Base-by-base conservation (phyloP, 1,139 yeast genomes). In the Starmera stellimalicola region DNA sequence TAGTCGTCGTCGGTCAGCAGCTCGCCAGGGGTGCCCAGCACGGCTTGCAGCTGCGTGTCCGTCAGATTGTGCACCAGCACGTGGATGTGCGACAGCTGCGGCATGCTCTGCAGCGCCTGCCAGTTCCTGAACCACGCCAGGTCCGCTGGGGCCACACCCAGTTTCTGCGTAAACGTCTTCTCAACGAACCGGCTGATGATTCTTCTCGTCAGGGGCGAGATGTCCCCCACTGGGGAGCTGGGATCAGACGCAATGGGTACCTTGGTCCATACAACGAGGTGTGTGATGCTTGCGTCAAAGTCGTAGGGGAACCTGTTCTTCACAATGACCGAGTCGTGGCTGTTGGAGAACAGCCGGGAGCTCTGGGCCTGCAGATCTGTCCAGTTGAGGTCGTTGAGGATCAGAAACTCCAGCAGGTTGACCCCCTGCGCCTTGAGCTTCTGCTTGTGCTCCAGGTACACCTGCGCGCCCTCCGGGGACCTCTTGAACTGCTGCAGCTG, bases 101-200 rank as follows among this genome's bases (percentile, higher is more conserved):
- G 63, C 7, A 76, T 76, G 45, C 80, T 72, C 48, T 76, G 83
- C 29, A 76, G 54, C 7, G 68, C 61, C 6, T 72, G 67, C 73
- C 78, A 76, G 47, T 76, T 76, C 43, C 75, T 66, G 53, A 76
- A 76, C 83, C 83, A 76, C 4, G 64, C 47, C 10, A 76, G 47
- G 34, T 68, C 53, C 6, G 61, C 60, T 36, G 55, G 40, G 1
- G 50, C 43, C 15, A 72, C 45, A 0, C 63, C 64, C 26, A 66
- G 49, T 4, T 12, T 7, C 6, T 40, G 55, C 24, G 65, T 59
- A 47, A 75, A 73, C 0, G 74, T 70, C 41, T 61, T 58, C 4
- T 38, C 20, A 5, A 51, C 38, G 23, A 44, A 51, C 9, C 14
- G 23, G 6, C 48, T 37, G 4, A 52, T 43, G 2, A 43, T 18